Base-by-base conservation (phyloP, 2,329 filamentous ascomycete genomes). In the Aspergillus ibericus region DNA sequence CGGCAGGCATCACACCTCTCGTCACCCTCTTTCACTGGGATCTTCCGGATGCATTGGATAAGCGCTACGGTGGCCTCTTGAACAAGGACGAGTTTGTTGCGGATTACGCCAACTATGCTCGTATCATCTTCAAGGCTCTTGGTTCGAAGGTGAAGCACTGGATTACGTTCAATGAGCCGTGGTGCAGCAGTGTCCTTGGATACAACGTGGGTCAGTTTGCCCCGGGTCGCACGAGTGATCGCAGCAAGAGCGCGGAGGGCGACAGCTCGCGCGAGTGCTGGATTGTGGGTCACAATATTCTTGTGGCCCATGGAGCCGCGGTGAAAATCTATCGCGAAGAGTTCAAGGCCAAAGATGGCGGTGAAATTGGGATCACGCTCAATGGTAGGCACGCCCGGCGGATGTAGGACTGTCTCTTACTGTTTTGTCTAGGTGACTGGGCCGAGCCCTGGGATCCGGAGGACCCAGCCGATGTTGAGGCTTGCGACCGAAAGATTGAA, bases 121-220 rank as follows among this genome's bases (percentile, higher is more conserved):
- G 88, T 61, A 81, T 91, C 48, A 81, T 91, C 68, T 96, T 92
- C 79, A 82, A 88, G 71, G 85, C 87, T 1, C 82, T 96, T 57
- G 83, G 83, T 50, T 84, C 87, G 55, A 88, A 88, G 75, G 91
- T 92, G 69, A 91, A 92, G 80, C 83, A 91, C 77, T 96, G 92
- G 92, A 91, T 93, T 74, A 95, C 91, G 25, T 92, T 93, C 79
- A 95, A 95, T 74, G 91, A 96, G 80, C 92, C 92, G 3, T 95
- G 90, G 87, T 96, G 91, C 77, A 90, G 86, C 63, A 86, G 88
- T 53, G 88, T 95, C 61, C 82, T 95, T 42, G 91, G 91, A 35
- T 95, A 93, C 77, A 89, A 83, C 70, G 85, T 84, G 42, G 92
- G 92, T 27, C 80, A 86, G 62, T 92, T 93, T 71, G 92, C 92